Conservation (phyloP, 176 grass and related monocot species). For the Rhipidocladum racemiflorum region DNA sequence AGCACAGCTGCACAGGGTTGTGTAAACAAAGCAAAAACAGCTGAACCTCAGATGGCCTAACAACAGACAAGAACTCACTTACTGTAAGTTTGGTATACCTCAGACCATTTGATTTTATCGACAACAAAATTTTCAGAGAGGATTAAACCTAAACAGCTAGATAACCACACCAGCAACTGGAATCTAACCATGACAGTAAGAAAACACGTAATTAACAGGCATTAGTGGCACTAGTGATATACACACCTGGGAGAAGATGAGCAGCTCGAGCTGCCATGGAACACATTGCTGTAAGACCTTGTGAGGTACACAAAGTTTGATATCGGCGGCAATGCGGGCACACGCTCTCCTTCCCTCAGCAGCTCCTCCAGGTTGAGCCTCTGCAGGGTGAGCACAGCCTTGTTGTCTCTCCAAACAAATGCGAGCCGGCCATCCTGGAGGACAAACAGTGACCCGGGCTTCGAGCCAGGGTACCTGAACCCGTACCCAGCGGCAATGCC, state of each 20-base stretch:
- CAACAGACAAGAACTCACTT: background rate
- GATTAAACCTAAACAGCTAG: background rate
- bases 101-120: background rate
- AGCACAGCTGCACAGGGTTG: background rate
- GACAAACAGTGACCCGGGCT: constrained; percentile 77
- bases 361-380: constrained; percentile 64
- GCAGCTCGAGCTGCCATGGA: constrained; percentile 42
- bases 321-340: constrained; percentile 58
- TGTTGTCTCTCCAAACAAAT: constrained; percentile 84
- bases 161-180: background rate
- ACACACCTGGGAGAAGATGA: constrained; percentile 54
- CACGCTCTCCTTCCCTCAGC: constrained; percentile 64
- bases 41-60: background rate
- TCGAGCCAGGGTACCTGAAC: constrained; percentile 81
- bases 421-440: constrained; percentile 61
- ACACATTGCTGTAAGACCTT: constrained; percentile 81
- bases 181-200: background rate
- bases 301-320: constrained; percentile 72
- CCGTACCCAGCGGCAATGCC: constrained; percentile 77
- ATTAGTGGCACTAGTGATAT: background rate
- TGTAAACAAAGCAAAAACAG: constrained; percentile 10
- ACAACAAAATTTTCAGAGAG: background rate
- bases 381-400: constrained; percentile 58
- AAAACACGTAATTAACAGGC: background rate
- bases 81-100: background rate